Evolutionary conservation across 192 early-diverging fungal genomes (phyloP).

Genomic region (Borealophlyctis nickersoniae): DNA sequence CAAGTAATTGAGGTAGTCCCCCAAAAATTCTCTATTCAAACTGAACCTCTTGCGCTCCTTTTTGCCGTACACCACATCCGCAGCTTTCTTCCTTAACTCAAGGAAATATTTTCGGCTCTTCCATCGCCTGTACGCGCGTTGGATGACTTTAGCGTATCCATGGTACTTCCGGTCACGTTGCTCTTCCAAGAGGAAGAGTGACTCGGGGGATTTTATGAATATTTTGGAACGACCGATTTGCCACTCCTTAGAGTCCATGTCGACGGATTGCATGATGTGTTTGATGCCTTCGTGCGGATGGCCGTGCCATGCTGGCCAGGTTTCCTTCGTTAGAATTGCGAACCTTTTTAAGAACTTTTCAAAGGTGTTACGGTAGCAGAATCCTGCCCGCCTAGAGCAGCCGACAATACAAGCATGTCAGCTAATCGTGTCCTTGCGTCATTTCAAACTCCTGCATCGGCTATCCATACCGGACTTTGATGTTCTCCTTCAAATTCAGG

Average conservation of each 20-base stretch:
- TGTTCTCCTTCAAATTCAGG: slow-evolving; percentile 94
- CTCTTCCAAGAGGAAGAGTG: slow-evolving; percentile 86
- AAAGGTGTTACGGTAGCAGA: slow-evolving; percentile 93
- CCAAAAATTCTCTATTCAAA: slow-evolving; percentile 81
- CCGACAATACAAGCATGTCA: background rate
- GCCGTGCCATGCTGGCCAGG: slow-evolving; percentile 77
- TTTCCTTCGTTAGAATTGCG: slow-evolving; percentile 80
- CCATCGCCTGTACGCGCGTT: slow-evolving; percentile 82
- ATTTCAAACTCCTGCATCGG: too few relatives aligned
- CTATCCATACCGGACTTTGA: slow-evolving; percentile 94
- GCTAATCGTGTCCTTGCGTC: background rate
- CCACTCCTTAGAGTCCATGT: slow-evolving; percentile 84
- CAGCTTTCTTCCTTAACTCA: slow-evolving; percentile 90
- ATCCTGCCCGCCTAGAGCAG: slow-evolving; percentile 81
- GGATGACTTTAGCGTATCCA: slow-evolving; percentile 89
- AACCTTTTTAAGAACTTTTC: slow-evolving; percentile 79
- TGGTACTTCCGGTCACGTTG: slow-evolving; percentile 95
- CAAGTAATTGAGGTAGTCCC: slow-evolving; percentile 79
- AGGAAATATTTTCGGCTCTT: slow-evolving; percentile 87
- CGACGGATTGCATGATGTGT: slow-evolving; percentile 81
- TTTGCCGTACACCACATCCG: slow-evolving; percentile 79
- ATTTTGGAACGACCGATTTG: slow-evolving; percentile 93
- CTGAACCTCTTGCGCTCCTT: slow-evolving; percentile 92
- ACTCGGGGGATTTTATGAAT: slow-evolving; percentile 95
- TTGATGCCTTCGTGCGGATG: slow-evolving; percentile 66